phyloP scores from a whole-genome alignment of 495 filamentous ascomycete genomes.

The Parathielavia hyrcaniae region DNA sequence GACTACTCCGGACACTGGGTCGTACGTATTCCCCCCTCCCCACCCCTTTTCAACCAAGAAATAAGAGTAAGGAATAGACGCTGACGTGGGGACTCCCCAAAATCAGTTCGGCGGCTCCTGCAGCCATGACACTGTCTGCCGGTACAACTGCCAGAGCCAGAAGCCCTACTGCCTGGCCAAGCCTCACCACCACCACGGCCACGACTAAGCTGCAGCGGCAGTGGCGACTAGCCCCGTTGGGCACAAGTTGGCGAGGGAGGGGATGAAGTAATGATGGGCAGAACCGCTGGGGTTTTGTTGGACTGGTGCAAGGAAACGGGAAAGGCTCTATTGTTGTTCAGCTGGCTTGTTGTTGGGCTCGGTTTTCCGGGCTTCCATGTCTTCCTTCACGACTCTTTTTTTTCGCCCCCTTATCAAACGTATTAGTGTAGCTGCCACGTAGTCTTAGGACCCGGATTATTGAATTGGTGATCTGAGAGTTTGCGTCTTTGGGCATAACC shows the following conservation, averaged over 20 bases:
- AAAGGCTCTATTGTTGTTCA: not conserved
- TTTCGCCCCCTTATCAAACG: not conserved
- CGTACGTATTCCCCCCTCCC: slow-evolving; percentile 17
- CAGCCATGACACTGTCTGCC: slow-evolving; percentile 19
- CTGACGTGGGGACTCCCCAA: not conserved
- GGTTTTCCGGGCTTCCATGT: slow-evolving; percentile 3
- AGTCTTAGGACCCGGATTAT: not conserved
- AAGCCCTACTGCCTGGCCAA: slow-evolving; percentile 30
- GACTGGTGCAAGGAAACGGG: not conserved
- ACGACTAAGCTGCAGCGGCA: not conserved
- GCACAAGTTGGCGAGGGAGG: not conserved
- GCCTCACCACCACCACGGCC: too few relatives aligned
- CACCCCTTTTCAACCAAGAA: too few relatives aligned
- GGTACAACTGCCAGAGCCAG: slow-evolving; percentile 23
- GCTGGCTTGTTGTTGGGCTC: slow-evolving; percentile 2
- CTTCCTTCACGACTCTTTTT: slow-evolving; percentile 12
- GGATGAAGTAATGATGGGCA: not conserved
- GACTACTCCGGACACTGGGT: slow-evolving; percentile 21
- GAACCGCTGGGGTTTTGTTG: not conserved
- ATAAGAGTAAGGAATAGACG: not conserved
- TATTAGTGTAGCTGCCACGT: not conserved
- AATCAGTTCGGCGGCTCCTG: slow-evolving; percentile 23
- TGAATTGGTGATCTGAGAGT: not conserved
- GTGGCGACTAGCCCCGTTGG: not conserved
- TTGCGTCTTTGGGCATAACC: too few relatives aligned